Base-by-base conservation (phyloP, 2,329 filamentous ascomycete genomes). In the Teratosphaeria epicoccoides region DNA sequence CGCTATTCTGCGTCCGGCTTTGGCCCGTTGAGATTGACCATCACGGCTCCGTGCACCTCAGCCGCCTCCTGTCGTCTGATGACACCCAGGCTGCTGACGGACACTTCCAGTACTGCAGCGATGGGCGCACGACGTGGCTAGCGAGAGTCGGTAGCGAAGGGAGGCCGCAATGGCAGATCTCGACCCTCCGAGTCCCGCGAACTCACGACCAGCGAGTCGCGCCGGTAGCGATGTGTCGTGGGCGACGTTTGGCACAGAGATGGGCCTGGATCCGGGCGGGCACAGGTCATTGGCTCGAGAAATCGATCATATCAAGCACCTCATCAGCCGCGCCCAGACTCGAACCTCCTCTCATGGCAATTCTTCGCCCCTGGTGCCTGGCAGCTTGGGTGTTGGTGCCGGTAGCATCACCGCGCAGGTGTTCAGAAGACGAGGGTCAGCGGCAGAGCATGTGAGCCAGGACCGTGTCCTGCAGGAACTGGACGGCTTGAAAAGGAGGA, bases 241-340 rank as follows among this genome's bases (percentile, higher is more conserved):
- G 24, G 24, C 47, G 14, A 56, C 51, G 22, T 45, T 45, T 17
- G 28, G 28, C 10, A 24, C 50, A 5, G 48, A 48, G 4, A 25
- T 43, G n/a, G 29, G 40, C 14, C 17, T 23, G 17, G 48, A 26
- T 23, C 12, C n/a, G 20, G 4, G 29, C 26, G 54, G 53, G 9
- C 45, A 55, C 1, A 52, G 58, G 23, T 47, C 54, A 22, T 44
- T 61, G 2, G 47, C 55, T 2, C 54, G 57, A n/a, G 57, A 61
- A 26, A 53, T 62, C 25, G 59, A 62, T 22, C 56, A 59, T 45
- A 59, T 62, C 50, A 61, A 61, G 29, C 24, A 50, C 14, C 52
- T 62, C 3, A 43, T 62, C 17, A 33, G 49, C 20, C 58, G 57
- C 17, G 45, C 51, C 14, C 53, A 56, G 17, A 48, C 46, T 17